Evolutionary conservation across 2,329 filamentous ascomycete genomes (phyloP), one percentile per base, ranked within the genome.

Genomic region (Rasamsonia emersonii): DNA sequence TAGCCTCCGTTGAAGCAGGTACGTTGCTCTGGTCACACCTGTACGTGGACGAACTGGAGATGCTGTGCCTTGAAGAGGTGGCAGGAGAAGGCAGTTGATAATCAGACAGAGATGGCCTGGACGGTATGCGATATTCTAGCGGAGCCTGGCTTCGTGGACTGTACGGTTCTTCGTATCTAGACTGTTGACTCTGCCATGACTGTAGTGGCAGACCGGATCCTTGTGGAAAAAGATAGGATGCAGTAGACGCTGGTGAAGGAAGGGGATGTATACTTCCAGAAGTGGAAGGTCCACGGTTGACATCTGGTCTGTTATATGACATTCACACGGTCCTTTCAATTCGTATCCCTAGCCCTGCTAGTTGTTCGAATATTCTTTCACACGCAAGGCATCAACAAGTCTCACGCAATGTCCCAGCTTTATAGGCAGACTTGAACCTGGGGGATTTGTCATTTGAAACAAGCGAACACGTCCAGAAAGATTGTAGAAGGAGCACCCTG

Each of bases 251-350:
- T 9, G n/a, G 15, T 7, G 24, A 13, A 13, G 24, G 24, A 26
- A 26, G n/a, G 15, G 24, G 15, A n/a, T n/a, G n/a, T 26, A 13
- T 5, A 26, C 24, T 11, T 26, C 24, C 24, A 9, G 9, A 26
- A 26, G 24, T 26, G 24, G 24, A 13, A 7, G 24, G 15, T 11
- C 15, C 24, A 9, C 24, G 24, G 6, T 13, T 11, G 6, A 13
- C n/a, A 13, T 26, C 15, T 26, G 24, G 24, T 13, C 24, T 26
- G 6, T 26, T 9, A 26, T n/a, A n/a, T n/a, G 24, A 26, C 24
- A 26, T 26, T n/a, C n/a, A n/a, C 24, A 7, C 7, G 24, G 11
- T 7, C n/a, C 24, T 13, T 26, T 7, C 7, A 7, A n/a, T 13
- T 11, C 6, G 11, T 13, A 13, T 26, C 24, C 24, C 24, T 26